Evolutionary conservation across 345 rosid genomes (phyloP).

Genomic region (thale cress (Arabidopsis thaliana)): TAIR10.1 NC_003071.7:12591001-12591500

Average conservation of each 20-base stretch:
- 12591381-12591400: not conserved
- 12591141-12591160: conserved; percentile 57
- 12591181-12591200: conserved; percentile 61
- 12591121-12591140: conserved; percentile 47
- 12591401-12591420: not conserved
- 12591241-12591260: not conserved
- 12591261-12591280: not conserved
- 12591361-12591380: not conserved
- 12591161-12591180: conserved; percentile 56
- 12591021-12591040: not conserved
- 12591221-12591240: conserved; percentile 46
- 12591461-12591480: not conserved
- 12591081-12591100: not conserved
- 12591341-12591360: no score
- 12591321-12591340: no score
- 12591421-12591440: not conserved
- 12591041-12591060: not conserved
- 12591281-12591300: not conserved
- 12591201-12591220: conserved; percentile 56
- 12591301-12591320: not conserved
- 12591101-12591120: not conserved
- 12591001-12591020: not conserved
- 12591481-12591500: not conserved
- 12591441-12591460: not conserved
- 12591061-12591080: not conserved